Base-by-base conservation (phyloP, 164 flowering plant species). In the Macadamia tetraphylla region DNA sequence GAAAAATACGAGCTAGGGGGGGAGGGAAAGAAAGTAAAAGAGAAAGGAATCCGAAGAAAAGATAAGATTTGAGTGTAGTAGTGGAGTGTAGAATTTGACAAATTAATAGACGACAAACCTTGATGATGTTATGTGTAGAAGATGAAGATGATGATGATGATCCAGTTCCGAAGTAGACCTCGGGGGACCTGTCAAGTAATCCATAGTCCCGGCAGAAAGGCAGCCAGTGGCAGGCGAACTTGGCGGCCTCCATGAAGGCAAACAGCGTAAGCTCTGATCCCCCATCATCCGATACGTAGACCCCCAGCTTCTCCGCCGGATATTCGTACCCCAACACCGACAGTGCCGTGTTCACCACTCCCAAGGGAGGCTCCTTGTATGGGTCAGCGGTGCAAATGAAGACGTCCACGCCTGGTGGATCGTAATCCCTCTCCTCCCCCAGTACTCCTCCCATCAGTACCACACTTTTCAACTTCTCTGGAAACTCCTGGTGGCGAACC, bases 381-480 rank as follows among this genome's bases (percentile, higher is more conserved):
- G 77, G 77, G 62, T 74, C 77, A 2, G 77, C 73, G 11, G 77
- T 74, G 63, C 77, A 74, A 17, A 74, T 56, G 46, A 74, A 70
- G 66, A 74, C 68, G 59, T 74, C 77, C 48, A 74, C 29, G 8
- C 51, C 62, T 29, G 77, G 77, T 23, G 23, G 23, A 60, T 35
- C 5, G 40, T 35, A 74, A 29, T 56, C 60, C 14, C 13, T 17
- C 44, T 29, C 14, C 12, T 35, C 29, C 1, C 23, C 23, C 23
- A 23, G 23, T 23, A 23, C 23, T 23, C 23, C 23, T 23, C 23
- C 23, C 23, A 23, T 23, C 23, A 23, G 23, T 23, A 59, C 23
- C 30, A 46, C 77, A 1, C 53, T 5, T 30, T 13, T 35, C 18
- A 66, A 59, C 62, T 70, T 62, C n/a, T 69, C 63, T 18, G 58